Percentiles rank a stretch among this genome's conserved stretches.
Conservation (phyloP, 176 grass and related monocot species). For the Carex myosuroides region DNA sequence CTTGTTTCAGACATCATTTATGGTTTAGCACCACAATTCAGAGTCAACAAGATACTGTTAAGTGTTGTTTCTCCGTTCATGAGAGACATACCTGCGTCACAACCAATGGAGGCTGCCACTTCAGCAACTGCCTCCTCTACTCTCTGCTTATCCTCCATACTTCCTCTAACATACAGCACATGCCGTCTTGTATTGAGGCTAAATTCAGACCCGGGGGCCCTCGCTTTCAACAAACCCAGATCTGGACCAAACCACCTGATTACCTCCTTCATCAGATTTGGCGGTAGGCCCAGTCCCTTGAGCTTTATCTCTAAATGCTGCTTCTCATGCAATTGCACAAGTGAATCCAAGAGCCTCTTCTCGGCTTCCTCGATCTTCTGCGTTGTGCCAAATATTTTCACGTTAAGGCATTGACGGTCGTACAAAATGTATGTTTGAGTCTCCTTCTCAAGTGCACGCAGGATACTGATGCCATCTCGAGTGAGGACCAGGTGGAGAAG, state of each 20-base stretch:
- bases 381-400: conserved; percentile 58
- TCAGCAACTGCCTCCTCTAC: conserved; percentile 55
- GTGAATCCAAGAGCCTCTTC: conserved; percentile 54
- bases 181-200: conserved; percentile 51
- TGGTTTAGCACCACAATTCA: background rate
- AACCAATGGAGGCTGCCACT: conserved; percentile 29
- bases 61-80: background rate
- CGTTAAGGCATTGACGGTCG: conserved; percentile 58
- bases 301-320: conserved; percentile 53
- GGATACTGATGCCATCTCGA: conserved; percentile 46
- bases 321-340: conserved; percentile 45
- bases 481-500: conserved; percentile 59
- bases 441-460: conserved; percentile 63
- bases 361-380: conserved; percentile 47
- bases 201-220: conserved; percentile 36
- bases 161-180: conserved; percentile 59
- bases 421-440: conserved; percentile 68
- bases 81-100: background rate
- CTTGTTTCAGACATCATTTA: background rate
- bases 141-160: conserved; percentile 50
- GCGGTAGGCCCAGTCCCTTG: conserved; percentile 44
- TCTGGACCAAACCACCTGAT: conserved; percentile 61
- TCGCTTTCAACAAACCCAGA: conserved; percentile 63
- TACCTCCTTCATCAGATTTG: conserved; percentile 74
- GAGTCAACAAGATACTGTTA: background rate